Conservation (phyloP, 495 filamentous ascomycete species). For the Podospora didyma region DNA sequence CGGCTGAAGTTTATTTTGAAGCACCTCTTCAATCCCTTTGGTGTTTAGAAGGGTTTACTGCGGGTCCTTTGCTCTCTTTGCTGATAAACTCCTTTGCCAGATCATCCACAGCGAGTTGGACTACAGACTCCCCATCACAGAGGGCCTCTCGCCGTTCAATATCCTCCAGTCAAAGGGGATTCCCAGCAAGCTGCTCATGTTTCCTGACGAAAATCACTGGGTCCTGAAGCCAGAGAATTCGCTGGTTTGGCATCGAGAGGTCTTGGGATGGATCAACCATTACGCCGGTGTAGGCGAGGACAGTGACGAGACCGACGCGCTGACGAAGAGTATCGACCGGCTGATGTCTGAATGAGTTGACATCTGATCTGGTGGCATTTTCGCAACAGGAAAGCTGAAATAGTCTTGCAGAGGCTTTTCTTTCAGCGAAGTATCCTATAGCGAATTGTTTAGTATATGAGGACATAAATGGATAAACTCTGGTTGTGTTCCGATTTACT, state of each 20-base stretch:
- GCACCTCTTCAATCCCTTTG: neutral
- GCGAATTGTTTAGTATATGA: too few species aligned
- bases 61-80: neutral
- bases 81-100: constrained; percentile 18
- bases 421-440: too few species aligned
- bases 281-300: constrained; percentile 53
- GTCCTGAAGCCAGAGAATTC: constrained; percentile 90
- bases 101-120: constrained; percentile 91
- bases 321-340: neutral
- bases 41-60: neutral
- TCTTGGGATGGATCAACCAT: constrained; percentile 86
- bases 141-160: constrained; percentile 86
- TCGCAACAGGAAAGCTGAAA: too few species aligned
- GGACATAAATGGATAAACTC: too few species aligned
- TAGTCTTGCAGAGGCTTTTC: too few species aligned
- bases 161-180: constrained; percentile 71
- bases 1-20: neutral
- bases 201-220: constrained; percentile 82
- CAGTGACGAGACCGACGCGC: constrained; percentile 1
- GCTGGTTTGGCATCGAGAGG: constrained; percentile 84
- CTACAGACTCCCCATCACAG: constrained; percentile 78
- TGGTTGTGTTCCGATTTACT: too few species aligned
- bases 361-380: too few species aligned
- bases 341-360: too few species aligned
- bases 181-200: constrained; percentile 71